Percentiles rank a stretch among this genome's conserved stretches.
Conservation (phyloP, 164 flowering plant species). For the Berberis vulgaris region DNA sequence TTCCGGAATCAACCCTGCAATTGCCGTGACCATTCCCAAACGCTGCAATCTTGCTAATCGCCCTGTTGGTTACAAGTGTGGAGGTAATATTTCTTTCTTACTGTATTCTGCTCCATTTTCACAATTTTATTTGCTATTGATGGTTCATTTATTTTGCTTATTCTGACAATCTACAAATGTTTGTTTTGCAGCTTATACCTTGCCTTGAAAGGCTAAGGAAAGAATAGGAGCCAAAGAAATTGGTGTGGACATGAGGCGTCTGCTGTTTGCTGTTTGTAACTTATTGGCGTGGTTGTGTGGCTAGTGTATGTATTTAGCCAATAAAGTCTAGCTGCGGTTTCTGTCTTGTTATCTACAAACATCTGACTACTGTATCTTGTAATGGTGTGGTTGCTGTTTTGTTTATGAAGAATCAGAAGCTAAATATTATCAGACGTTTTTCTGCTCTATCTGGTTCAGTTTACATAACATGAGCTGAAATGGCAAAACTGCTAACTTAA, state of each 20-base stretch:
- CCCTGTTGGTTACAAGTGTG: constrained; percentile 71
- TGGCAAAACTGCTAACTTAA: no score
- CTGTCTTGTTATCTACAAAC: not conserved
- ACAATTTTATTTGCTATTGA: not conserved
- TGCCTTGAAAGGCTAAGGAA: constrained; percentile 33
- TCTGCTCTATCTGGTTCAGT: no score
- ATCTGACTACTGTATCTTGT: constrained; percentile 1
- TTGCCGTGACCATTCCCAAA: constrained; percentile 65
- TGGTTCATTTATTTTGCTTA: not conserved
- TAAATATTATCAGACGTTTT: not conserved
- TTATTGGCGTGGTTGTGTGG: not conserved
- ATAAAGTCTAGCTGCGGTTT: not conserved
- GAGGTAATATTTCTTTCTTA: constrained; percentile 26
- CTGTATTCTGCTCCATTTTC: not conserved
- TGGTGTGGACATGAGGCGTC: not conserved
- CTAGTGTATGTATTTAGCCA: not conserved
- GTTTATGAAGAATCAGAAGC: not conserved
- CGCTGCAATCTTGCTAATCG: constrained; percentile 76
- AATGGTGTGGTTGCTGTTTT: not conserved
- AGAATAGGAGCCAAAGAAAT: not conserved
- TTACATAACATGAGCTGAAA: no score
- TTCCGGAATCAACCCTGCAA: constrained; percentile 42
- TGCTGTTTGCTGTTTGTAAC: not conserved
- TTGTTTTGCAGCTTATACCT: constrained; percentile 44
- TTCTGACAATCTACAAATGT: not conserved